A percentile compares a stretch with the other conserved stretches of the same genome.
Evolutionary conservation across 2,329 filamentous ascomycete genomes (phyloP).

Genomic region (Sclerotinia minor): DNA sequence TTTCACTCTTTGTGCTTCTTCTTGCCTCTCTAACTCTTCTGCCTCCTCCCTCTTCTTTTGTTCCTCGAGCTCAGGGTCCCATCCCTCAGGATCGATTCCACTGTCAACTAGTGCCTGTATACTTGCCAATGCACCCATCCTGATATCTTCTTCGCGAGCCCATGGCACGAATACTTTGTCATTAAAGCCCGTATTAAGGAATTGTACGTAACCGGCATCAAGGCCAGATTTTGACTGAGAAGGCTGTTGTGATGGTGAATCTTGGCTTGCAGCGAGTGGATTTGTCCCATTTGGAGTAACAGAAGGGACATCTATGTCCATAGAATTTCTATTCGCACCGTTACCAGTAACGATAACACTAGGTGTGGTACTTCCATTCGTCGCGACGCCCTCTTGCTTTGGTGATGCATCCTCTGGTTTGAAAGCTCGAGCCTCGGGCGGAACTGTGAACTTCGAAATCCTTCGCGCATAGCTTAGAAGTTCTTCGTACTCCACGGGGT

Average conservation of each 20-base stretch:
- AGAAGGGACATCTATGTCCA: conserved; percentile 30
- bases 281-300: conserved; percentile 22
- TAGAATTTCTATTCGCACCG: conserved; percentile 25
- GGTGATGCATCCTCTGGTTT: conserved; percentile 5
- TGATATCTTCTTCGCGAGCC: conserved; percentile 71
- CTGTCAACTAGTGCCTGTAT: conserved; percentile 62
- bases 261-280: conserved; percentile 3
- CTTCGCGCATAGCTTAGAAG: conserved; percentile 75
- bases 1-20: conserved; percentile 37
- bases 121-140: conserved; percentile 64
- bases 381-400: conserved; percentile 28
- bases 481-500: conserved; percentile 66
- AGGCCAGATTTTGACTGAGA: conserved; percentile 36
- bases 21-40: conserved; percentile 39
- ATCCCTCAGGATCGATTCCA: conserved; percentile 61
- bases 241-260: conserved; percentile 30
- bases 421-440: conserved; percentile 43
- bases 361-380: conserved; percentile 38
- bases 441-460: conserved; percentile 78
- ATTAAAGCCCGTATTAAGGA: conserved; percentile 53
- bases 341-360: conserved; percentile 27
- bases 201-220: conserved; percentile 43
- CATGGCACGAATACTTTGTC: conserved; percentile 70
- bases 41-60: conserved; percentile 35
- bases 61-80: conserved; percentile 53